These are phyloP conservation scores for Mycosphaerella sp. DNA, from an alignment of 2,329 filamentous ascomycete genomes.

Conservation along the genomic window DNA sequence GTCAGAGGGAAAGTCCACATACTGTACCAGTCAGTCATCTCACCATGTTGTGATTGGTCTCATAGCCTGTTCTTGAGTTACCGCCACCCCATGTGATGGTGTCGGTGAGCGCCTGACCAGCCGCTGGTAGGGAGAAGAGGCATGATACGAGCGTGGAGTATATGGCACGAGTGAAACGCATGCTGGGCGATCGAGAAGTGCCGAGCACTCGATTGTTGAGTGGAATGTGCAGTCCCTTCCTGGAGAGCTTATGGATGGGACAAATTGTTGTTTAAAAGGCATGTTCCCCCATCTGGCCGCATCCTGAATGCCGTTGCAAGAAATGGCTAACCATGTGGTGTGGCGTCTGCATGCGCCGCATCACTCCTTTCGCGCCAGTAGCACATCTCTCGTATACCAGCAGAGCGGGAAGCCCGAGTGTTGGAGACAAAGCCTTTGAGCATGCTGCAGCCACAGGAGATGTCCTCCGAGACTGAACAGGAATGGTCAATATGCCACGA, in stretches of 20 bases:
- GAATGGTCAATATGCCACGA: neutral
- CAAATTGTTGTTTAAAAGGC: too few species aligned
- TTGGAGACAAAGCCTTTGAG: neutral
- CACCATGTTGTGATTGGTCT: conserved; percentile 7
- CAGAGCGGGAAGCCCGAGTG: neutral
- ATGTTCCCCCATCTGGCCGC: neutral
- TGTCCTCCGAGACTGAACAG: neutral
- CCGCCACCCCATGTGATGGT: conserved; percentile 11
- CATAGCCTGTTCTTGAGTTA: conserved; percentile 10
- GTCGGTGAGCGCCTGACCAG: conserved; percentile 1
- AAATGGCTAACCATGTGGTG: neutral
- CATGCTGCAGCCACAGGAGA: neutral
- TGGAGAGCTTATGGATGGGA: too few species aligned
- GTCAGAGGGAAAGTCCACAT: neutral
- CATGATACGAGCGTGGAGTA: neutral
- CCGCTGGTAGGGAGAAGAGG: neutral
- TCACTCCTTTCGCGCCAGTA: too few species aligned
- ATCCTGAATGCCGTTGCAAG: neutral
- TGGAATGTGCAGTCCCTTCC: too few species aligned
- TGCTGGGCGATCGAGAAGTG: neutral
- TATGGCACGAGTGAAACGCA: neutral
- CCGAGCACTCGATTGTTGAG: too few species aligned
- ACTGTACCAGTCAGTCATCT: neutral
- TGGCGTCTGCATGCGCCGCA: too few species aligned
- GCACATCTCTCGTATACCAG: too few species aligned